Percentiles rank a stretch among this genome's conserved stretches.
Evolutionary conservation across 306 rosid genomes (phyloP).

Genomic region (Cucumis cinereus): DNA sequence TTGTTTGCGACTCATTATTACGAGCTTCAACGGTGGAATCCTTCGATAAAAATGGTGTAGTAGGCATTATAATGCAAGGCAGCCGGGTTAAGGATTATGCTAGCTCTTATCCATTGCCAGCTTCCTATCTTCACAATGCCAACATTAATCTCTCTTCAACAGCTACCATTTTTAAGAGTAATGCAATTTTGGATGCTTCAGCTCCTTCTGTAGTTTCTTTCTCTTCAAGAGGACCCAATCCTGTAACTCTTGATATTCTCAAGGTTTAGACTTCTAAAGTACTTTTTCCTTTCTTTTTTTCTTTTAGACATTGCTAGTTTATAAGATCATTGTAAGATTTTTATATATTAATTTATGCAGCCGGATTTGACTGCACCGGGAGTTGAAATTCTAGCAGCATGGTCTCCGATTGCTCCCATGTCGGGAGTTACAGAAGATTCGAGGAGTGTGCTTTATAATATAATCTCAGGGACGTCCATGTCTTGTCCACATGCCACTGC

Average conservation of each 20-base stretch:
- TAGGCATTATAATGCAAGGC: slow-evolving; percentile 14
- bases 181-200: too few relatives aligned
- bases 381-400: slow-evolving; percentile 21
- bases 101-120: slow-evolving; percentile 7
- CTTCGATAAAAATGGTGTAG: background rate
- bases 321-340: too few relatives aligned
- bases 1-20: slow-evolving; percentile 12
- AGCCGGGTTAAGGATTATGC: background rate
- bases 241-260: too few relatives aligned
- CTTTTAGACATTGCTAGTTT: too few relatives aligned
- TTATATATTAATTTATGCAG: background rate
- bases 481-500: slow-evolving; percentile 18
- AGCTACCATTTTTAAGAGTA: too few relatives aligned
- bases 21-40: fast-evolving
- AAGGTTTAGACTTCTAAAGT: background rate
- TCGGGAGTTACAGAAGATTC: background rate
- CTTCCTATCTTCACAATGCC: background rate
- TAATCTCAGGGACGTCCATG: slow-evolving; percentile 26
- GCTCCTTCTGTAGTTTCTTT: too few relatives aligned
- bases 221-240: too few relatives aligned
- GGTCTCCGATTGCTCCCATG: slow-evolving; percentile 15
- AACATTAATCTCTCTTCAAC: too few relatives aligned
- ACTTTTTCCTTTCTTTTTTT: too few relatives aligned
- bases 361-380: slow-evolving; percentile 13
- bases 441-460: background rate